Conservation (phyloP, 768 basidiomycete genomes). For the Coprinopsis sp. region DNA sequence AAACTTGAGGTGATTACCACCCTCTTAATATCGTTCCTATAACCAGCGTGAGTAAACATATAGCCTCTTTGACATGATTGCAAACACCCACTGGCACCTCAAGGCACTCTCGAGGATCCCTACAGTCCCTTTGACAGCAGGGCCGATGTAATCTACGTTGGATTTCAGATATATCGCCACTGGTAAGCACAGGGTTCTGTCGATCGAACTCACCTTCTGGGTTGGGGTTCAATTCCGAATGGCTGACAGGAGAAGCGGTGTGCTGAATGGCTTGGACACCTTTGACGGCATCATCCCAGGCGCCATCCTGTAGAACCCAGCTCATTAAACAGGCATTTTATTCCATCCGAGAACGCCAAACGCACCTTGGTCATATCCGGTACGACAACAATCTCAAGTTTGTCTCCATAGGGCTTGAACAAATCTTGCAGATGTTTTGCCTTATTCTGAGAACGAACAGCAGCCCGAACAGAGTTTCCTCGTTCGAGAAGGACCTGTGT, state of each 20-base stretch:
- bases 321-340: background rate
- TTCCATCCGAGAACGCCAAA: background rate
- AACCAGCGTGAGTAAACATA: background rate
- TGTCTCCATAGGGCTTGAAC: background rate
- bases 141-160: conserved; percentile 51
- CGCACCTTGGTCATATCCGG: background rate
- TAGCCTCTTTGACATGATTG: background rate
- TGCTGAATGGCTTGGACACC: conserved; percentile 69
- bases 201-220: background rate
- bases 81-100: conserved; percentile 42
- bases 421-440: background rate
- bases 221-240: conserved; percentile 34
- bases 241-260: conserved; percentile 57
- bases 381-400: background rate
- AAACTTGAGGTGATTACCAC: conserved; percentile 64
- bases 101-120: conserved; percentile 54
- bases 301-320: conserved; percentile 48
- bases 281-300: conserved; percentile 75
- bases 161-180: too few species aligned
- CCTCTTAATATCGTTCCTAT: conserved; percentile 51
- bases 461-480: conserved; percentile 2
- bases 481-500: background rate
- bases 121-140: conserved; percentile 68
- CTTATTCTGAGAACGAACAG: background rate
- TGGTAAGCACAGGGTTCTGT: too few species aligned